Percentiles rank a stretch among this genome's conserved stretches.
phyloP scores from a whole-genome alignment of 352 stramenopile species.

The Globisporangium splendens region DNA sequence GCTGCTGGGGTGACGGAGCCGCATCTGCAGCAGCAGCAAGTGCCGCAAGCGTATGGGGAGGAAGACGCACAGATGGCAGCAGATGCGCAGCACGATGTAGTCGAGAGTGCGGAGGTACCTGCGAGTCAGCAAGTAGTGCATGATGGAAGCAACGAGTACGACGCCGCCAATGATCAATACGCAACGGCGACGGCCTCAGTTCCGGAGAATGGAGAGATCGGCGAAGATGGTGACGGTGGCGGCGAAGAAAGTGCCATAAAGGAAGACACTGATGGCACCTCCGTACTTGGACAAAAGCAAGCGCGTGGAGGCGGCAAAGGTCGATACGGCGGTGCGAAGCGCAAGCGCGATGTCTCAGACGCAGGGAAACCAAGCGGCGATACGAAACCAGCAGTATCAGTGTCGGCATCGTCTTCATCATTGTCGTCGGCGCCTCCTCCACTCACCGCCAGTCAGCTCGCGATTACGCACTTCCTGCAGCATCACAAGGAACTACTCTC shows the following conservation, averaged over 20 bases:
- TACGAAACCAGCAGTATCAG: slow-evolving; percentile 3
- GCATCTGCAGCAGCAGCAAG: slow-evolving; percentile 3
- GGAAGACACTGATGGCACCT: neutral
- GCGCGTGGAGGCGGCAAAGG: neutral
- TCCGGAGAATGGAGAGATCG: neutral
- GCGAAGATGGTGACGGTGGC: neutral
- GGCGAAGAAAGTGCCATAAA: neutral
- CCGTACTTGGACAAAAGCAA: neutral
- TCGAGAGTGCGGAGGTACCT: neutral
- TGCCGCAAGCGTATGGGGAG: slow-evolving; percentile 1
- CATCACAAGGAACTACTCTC: slow-evolving; percentile 32
- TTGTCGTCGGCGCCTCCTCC: neutral
- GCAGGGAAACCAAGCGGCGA: neutral
- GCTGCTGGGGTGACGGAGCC: neutral
- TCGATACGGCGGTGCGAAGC: slow-evolving; percentile 13
- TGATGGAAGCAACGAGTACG: neutral
- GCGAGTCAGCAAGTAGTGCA: neutral
- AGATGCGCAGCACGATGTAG: neutral
- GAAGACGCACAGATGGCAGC: neutral
- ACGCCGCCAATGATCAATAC: neutral
- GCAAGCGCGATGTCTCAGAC: slow-evolving; percentile 14
- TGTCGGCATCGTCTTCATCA: neutral
- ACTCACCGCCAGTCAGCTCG: slow-evolving; percentile 34
- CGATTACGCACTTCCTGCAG: slow-evolving; percentile 38
- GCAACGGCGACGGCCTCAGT: neutral